Evolutionary conservation across 208 protist species (phyloP).

Genomic region (Wallacemonas sp.): DNA sequence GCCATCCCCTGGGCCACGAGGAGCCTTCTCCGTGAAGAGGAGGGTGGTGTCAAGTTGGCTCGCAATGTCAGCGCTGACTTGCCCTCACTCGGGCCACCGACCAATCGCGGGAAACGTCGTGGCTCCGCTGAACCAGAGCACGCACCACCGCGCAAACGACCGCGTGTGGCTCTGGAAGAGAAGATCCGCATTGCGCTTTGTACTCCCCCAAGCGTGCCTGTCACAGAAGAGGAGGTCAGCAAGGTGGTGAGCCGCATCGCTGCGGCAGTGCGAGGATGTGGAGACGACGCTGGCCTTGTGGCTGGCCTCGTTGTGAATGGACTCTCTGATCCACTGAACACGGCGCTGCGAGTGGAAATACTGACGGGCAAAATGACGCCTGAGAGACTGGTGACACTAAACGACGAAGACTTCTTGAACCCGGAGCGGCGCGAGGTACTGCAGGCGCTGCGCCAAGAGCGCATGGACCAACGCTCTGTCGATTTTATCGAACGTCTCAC

Average conservation of each 20-base stretch:
- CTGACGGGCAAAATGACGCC: conserved; percentile 26
- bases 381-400: conserved; percentile 29
- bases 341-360: conserved; percentile 33
- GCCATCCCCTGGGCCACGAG: too few species aligned
- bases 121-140: not conserved
- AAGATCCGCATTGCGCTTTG: conserved; percentile 24
- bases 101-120: not conserved
- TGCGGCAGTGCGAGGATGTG: conserved; percentile 19
- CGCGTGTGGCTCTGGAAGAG: conserved; percentile 12
- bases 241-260: conserved; percentile 24
- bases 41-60: too few species aligned
- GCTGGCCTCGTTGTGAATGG: conserved; percentile 37
- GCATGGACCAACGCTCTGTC: conserved; percentile 50
- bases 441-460: conserved; percentile 31
- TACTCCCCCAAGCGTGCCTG: not conserved
- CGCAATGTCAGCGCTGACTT: too few species aligned
- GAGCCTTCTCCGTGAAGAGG: too few species aligned
- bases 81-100: too few species aligned
- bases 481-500: conserved; percentile 41
- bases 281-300: conserved; percentile 28
- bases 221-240: conserved; percentile 1
- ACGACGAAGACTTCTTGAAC: conserved; percentile 50
- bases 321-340: conserved; percentile 57
- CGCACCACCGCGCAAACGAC: conserved; percentile 5
- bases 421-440: conserved; percentile 23